Conservation (phyloP, 1,139 yeast genomes). For the Sugiyamaella xylanicola region DNA sequence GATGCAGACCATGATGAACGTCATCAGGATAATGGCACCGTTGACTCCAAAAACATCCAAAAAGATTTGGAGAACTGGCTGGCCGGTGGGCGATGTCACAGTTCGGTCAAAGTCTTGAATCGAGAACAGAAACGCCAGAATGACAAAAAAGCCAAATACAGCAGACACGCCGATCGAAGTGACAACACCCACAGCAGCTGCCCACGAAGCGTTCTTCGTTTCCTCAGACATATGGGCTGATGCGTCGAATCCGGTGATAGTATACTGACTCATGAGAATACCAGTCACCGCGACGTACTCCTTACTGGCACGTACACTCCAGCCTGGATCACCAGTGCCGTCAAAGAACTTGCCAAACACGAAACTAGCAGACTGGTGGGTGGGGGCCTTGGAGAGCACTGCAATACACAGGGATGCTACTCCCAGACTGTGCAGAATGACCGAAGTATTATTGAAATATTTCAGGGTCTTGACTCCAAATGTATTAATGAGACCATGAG, state of each 20-base stretch:
- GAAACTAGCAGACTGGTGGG: constrained; percentile 32
- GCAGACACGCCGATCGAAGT: constrained; percentile 66
- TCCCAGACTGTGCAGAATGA: constrained; percentile 33
- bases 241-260: constrained; percentile 82
- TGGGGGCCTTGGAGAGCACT: constrained; percentile 32
- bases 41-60: constrained; percentile 80
- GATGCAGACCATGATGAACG: constrained; percentile 28
- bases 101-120: constrained; percentile 70
- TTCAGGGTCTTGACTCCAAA: constrained; percentile 33
- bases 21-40: constrained; percentile 49
- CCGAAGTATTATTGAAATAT: constrained; percentile 33
- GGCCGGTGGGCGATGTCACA: constrained; percentile 56
- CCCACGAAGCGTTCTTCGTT: constrained; percentile 71
- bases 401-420: constrained; percentile 31
- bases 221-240: constrained; percentile 82
- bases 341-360: constrained; percentile 31
- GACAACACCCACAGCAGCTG: constrained; percentile 76
- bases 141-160: constrained; percentile 67
- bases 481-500: constrained; percentile 46
- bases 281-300: constrained; percentile 49
- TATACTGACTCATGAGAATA: constrained; percentile 74
- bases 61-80: constrained; percentile 67
- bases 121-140: constrained; percentile 69
- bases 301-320: constrained; percentile 29
- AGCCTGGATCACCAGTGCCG: constrained; percentile 31